Conservation (phyloP, 331 rosid genomes). For the Stylosanthes scabra region DNA sequence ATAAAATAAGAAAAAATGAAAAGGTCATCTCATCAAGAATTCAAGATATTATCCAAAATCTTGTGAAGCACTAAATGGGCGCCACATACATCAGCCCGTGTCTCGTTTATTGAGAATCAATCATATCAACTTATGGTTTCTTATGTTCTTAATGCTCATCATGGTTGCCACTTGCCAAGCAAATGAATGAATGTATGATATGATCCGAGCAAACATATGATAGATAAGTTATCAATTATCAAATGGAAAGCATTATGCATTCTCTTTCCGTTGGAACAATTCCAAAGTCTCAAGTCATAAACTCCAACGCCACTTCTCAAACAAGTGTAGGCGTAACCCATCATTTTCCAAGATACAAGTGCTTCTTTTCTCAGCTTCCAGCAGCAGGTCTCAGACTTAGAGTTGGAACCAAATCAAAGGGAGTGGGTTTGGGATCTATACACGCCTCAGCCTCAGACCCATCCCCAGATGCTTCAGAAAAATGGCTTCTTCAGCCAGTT, state of each 20-base stretch:
- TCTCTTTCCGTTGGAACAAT: constrained; percentile 48
- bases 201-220: too few relatives aligned
- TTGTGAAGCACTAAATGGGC: constrained; percentile 52
- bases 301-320: constrained; percentile 37
- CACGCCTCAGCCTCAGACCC: constrained; percentile 45
- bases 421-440: constrained; percentile 31
- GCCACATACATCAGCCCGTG: constrained; percentile 37
- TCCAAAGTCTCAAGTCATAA: constrained; percentile 43
- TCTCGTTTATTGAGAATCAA: too few relatives aligned
- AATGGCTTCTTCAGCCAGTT: constrained; percentile 90
- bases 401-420: constrained; percentile 38
- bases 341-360: constrained; percentile 45
- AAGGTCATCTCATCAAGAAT: background rate
- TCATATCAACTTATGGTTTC: too few relatives aligned
- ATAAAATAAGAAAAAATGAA: too few relatives aligned
- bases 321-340: constrained; percentile 33
- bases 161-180: too few relatives aligned
- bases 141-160: too few relatives aligned
- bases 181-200: too few relatives aligned
- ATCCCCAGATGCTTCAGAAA: constrained; percentile 44
- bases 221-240: too few relatives aligned
- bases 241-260: constrained; percentile 58
- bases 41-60: constrained; percentile 52
- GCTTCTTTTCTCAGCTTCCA: constrained; percentile 41
- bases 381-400: background rate